Conservation (phyloP, 2,329 filamentous ascomycete genomes). For the Phialophora expanda region DNA sequence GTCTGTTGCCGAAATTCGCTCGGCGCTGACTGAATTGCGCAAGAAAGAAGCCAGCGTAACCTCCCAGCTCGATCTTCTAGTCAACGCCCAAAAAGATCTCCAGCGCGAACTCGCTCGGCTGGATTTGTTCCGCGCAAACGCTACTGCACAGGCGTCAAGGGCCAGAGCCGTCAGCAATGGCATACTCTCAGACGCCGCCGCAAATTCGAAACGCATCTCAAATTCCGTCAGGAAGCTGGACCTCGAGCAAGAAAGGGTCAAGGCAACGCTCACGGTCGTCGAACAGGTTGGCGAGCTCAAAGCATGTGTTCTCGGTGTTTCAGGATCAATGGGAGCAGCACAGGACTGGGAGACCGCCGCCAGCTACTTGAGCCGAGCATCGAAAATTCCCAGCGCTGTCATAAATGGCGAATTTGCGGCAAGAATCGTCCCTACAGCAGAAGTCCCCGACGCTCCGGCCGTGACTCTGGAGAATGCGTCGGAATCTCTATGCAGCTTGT, state of each 20-base stretch:
- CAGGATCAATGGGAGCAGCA: slow-evolving; percentile 94
- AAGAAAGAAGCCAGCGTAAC: slow-evolving; percentile 76
- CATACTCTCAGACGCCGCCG: slow-evolving; percentile 85
- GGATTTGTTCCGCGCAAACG: slow-evolving; percentile 84
- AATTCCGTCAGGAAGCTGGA: slow-evolving; percentile 86
- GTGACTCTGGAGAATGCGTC: slow-evolving; percentile 85
- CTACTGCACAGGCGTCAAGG: slow-evolving; percentile 84
- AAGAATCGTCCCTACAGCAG: slow-evolving; percentile 90
- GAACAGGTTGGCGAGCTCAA: slow-evolving; percentile 97
- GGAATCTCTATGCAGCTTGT: slow-evolving; percentile 86
- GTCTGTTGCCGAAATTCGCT: slow-evolving; percentile 78
- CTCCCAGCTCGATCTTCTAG: slow-evolving; percentile 72
- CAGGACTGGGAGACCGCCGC: slow-evolving; percentile 99
- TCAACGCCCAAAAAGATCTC: slow-evolving; percentile 84
- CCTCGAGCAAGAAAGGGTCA: slow-evolving; percentile 87
- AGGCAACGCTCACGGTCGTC: slow-evolving; percentile 86
- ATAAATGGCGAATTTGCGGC: slow-evolving; percentile 85
- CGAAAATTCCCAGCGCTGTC: slow-evolving; percentile 78
- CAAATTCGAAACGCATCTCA: slow-evolving; percentile 84
- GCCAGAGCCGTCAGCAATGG: slow-evolving; percentile 83
- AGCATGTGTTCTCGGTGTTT: slow-evolving; percentile 90
- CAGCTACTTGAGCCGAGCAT: slow-evolving; percentile 82
- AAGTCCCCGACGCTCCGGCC: slow-evolving; percentile 89
- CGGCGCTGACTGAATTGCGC: slow-evolving; percentile 75
- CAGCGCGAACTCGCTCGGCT: slow-evolving; percentile 84